Base-by-base conservation (phyloP, 257 asterid species). In the Solanum okadae region DNA sequence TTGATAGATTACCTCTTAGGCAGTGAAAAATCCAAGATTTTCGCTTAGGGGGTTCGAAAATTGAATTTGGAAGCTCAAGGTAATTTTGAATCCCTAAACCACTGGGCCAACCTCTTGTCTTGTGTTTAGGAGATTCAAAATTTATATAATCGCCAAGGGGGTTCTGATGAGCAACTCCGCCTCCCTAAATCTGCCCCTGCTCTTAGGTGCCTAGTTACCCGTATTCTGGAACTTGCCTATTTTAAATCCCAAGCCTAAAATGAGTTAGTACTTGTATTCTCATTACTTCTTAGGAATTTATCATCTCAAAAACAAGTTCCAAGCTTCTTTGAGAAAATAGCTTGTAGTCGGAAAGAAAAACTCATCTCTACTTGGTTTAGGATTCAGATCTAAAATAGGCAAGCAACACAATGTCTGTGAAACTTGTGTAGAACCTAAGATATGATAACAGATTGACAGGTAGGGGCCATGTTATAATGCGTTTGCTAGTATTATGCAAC, bases 111-210 rank as follows among this genome's bases (percentile, higher is more conserved):
- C n/a, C 25, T 56, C 65, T 56, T 56, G 25, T 56, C 2, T 56
- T 56, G 65, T 56, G 65, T 56, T 20, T 20, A 20, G 65, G n/a
- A 56, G 65, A 56, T 56, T 18, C 65, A 56, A 18, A 56, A 56
- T 23, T 23, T 63, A 61, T 52, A 23, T 8, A 63, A 63, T 63
- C 1, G 15, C 3, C 68, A 52, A 52, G 29, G 2, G 70, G 70
- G 31, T 63, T 23, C 31, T 10, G 70, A n/a, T 63, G 71, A 63
- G 2, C 31, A 23, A 0, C 31, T 63, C 68, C 0, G 0, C 29
- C 70, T 0, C 70, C 61, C 23, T 52, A 52, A 0, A 52, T 52
- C 63, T 18, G 4, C 0, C 63, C 23, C n/a, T 52, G 63, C 63
- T 6, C 38, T 16, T 46, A 81, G 86, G 68, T 81, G 42, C 29